phyloP scores from a whole-genome alignment of 75 land plant species.

The Larix kaempferi region DNA sequence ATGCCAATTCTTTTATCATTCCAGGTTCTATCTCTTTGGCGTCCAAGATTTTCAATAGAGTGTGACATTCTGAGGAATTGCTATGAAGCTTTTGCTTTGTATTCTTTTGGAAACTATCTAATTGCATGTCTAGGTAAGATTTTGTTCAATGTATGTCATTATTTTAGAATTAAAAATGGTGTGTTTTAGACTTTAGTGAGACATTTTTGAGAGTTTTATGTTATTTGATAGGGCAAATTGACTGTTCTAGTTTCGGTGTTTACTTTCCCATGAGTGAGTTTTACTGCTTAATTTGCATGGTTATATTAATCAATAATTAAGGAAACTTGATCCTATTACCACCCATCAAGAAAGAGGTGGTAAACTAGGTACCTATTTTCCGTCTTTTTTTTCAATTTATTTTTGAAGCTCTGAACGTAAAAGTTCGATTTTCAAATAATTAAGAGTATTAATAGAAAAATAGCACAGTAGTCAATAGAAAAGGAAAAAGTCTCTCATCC shows the following conservation, averaged over 20 bases:
- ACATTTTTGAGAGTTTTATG: neutral
- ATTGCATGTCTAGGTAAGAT: constrained; percentile 90
- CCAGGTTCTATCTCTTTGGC: constrained; percentile 71
- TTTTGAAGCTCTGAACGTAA: no score
- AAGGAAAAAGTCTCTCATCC: no score
- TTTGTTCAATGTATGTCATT: neutral
- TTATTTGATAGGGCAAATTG: no score
- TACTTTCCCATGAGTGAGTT: neutral
- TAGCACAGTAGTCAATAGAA: no score
- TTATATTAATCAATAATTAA: neutral
- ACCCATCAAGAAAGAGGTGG: neutral
- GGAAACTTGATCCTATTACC: neutral
- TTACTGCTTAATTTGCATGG: neutral
- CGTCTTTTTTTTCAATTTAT: no score
- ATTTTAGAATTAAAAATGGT: neutral
- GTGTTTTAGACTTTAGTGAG: neutral
- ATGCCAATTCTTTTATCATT: constrained; percentile 12
- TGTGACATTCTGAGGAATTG: constrained; percentile 82
- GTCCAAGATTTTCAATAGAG: constrained; percentile 50
- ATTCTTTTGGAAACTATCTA: constrained; percentile 87
- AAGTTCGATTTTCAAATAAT: no score
- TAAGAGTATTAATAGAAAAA: no score
- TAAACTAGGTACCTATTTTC: no score
- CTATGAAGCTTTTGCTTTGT: constrained; percentile 93
- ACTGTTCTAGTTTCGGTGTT: neutral